These are phyloP conservation scores for Olyra latifolia DNA, from an alignment of 176 grass and related monocot species.

Conservation along the genomic window DNA sequence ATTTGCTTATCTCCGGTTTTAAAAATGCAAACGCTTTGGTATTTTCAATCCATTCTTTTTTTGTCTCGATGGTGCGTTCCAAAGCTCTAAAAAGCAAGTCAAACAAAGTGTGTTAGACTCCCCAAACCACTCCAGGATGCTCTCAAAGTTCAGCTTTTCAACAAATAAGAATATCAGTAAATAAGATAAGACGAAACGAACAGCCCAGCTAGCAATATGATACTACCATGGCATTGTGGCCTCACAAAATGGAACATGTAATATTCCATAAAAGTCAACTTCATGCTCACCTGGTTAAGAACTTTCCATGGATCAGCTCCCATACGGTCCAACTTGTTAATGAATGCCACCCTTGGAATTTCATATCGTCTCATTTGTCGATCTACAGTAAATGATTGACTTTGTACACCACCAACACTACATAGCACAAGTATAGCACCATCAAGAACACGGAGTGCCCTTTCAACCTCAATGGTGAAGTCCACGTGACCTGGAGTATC, in stretches of 20 bases:
- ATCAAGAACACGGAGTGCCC: conserved; percentile 95
- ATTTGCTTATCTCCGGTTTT: too few relatives aligned
- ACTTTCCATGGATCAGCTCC: conserved; percentile 99
- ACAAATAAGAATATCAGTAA: too few relatives aligned
- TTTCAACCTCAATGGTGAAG: conserved; percentile 99
- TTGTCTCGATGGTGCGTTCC: too few relatives aligned
- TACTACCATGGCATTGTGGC: neutral
- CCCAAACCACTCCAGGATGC: too few relatives aligned
- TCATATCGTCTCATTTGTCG: conserved; percentile 97
- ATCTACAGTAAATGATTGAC: conserved; percentile 98
- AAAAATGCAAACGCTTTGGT: too few relatives aligned
- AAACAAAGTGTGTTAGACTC: too few relatives aligned
- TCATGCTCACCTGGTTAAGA: conserved; percentile 72
- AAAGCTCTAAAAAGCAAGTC: too few relatives aligned
- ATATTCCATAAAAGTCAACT: conserved; percentile 2
- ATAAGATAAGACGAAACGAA: too few relatives aligned
- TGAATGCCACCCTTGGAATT: conserved; percentile 94
- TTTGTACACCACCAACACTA: conserved; percentile 98
- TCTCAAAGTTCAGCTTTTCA: too few relatives aligned
- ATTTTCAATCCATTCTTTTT: too few relatives aligned
- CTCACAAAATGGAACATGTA: neutral
- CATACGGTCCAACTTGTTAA: conserved; percentile 98
- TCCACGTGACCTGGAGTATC: conserved; percentile 98
- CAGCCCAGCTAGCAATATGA: too few relatives aligned
- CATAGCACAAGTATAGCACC: conserved; percentile 97